phyloP scores from a whole-genome alignment of 352 stramenopile genomes.

The Phytophthora ohioensis region DNA sequence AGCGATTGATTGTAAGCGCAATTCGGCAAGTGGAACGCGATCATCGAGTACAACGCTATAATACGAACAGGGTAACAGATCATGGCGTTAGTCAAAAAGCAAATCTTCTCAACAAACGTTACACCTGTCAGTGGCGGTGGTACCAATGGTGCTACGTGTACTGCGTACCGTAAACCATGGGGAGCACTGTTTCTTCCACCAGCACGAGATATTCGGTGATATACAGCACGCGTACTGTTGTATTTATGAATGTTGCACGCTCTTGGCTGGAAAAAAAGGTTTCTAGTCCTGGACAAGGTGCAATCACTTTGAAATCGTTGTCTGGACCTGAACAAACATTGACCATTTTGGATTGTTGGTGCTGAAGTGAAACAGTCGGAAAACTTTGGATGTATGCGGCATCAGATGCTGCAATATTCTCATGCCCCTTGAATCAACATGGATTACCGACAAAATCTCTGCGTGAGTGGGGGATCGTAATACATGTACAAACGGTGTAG shows the following conservation, averaged over 20 bases:
- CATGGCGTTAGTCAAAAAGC: background rate
- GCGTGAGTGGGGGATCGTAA: background rate
- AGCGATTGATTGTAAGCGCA: background rate
- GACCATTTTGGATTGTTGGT: background rate
- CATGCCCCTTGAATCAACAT: background rate
- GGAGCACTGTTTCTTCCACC: conserved; percentile 46
- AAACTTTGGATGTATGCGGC: background rate
- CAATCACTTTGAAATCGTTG: background rate
- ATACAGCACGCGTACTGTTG: conserved; percentile 37
- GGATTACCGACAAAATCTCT: background rate
- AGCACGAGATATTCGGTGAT: conserved; percentile 51
- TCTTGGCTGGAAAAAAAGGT: conserved; percentile 19
- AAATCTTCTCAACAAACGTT: background rate
- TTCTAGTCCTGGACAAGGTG: background rate
- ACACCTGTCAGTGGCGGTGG: background rate
- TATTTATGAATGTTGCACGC: conserved; percentile 33
- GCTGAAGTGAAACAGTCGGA: background rate
- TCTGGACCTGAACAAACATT: conserved; percentile 1
- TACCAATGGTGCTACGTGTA: background rate
- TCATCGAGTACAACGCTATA: conserved; percentile 1
- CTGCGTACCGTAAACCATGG: conserved; percentile 39
- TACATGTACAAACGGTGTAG: background rate
- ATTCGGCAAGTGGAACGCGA: background rate
- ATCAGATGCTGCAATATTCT: background rate
- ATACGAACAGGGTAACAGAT: background rate